Evolutionary conservation across 2,329 filamentous ascomycete genomes (phyloP).

Genomic region (Chlorencoelia australis): DNA sequence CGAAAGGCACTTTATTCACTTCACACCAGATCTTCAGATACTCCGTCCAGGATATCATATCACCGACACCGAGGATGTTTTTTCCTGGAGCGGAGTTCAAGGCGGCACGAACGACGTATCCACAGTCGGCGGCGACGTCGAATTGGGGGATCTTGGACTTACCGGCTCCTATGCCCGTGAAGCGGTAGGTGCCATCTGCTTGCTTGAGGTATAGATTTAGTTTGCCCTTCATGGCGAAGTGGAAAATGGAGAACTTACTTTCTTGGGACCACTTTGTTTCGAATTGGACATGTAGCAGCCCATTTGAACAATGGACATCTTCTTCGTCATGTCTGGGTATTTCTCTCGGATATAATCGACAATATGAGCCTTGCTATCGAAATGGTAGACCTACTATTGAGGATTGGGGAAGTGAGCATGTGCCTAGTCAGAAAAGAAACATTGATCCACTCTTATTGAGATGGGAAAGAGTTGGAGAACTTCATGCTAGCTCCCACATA

Average conservation of each 20-base stretch:
- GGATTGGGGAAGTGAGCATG: no score
- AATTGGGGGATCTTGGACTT: no score
- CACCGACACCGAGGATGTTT: conserved; percentile 14
- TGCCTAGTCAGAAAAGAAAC: no score
- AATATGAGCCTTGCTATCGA: conserved; percentile 29
- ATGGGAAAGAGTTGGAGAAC: no score
- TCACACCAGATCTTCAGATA: conserved; percentile 14
- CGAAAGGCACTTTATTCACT: conserved; percentile 9
- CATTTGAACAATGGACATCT: conserved; percentile 27
- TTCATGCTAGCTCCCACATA: no score
- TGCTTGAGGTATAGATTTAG: no score
- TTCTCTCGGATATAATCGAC: conserved; percentile 24
- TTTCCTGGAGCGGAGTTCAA: conserved; percentile 17
- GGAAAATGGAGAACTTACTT: no score
- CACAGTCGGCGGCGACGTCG: conserved; percentile 10
- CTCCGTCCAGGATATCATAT: conserved; percentile 11
- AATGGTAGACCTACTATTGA: conserved; percentile 2
- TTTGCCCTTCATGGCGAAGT: no score
- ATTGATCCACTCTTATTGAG: no score
- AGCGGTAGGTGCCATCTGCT: no score
- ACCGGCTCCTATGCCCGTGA: no score
- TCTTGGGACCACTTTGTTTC: no score
- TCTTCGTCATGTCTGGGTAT: conserved; percentile 23
- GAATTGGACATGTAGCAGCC: conserved; percentile 24
- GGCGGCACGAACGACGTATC: conserved; percentile 17